Base-by-base conservation (phyloP, 1,284 basidiomycete species). In the Singerocomus inundabilis region DNA sequence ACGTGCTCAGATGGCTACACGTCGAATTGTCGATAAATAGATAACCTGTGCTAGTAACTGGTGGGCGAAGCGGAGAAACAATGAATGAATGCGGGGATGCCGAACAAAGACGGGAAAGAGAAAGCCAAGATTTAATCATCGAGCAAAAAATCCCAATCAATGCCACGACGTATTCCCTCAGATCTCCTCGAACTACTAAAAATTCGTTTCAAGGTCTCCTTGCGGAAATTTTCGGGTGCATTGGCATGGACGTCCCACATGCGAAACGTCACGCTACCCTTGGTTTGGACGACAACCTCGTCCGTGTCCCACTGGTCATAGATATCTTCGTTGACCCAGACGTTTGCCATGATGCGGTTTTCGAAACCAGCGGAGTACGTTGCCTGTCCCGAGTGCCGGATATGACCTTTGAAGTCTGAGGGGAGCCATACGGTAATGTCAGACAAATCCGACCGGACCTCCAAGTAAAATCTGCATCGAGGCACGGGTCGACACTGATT, bases 91-190 rank as follows among this genome's bases (percentile, higher is more conserved):
- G 36, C 29, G 41, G 47, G 51, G 42, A 48, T 48, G 30, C 16
- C 21, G 52, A 60, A 62, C 48, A 55, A 55, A 55, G 11, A 5
- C 18, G 21, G 40, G 6, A 26, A 31, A 15, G 28, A 9, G 30
- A 30, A 25, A 24, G 16, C 16, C 31, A 30, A 44, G 26, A 47
- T 39, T 68, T 71, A 85, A 60, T 85, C 83, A 52, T 87, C 84
- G 44, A 89, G 75, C 49, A 89, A 72, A 67, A 85, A 89, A 63
- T 89, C 86, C 86, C 86, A 89, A 66, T 88, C 77, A 54, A 85
- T 81, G 32, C 60, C 57, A 2, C 47, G 49, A 30, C 71, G 61
- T 21, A 75, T 74, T 61, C 78, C 80, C 21, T 77, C 77, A 35
- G 72, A 71, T 62, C 75, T 81, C 63, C 73, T 78, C 35, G 72